Percentiles rank a stretch among this genome's conserved stretches.
Conservation (phyloP, 1,139 yeast genomes). For the Taphrina pruni region DNA sequence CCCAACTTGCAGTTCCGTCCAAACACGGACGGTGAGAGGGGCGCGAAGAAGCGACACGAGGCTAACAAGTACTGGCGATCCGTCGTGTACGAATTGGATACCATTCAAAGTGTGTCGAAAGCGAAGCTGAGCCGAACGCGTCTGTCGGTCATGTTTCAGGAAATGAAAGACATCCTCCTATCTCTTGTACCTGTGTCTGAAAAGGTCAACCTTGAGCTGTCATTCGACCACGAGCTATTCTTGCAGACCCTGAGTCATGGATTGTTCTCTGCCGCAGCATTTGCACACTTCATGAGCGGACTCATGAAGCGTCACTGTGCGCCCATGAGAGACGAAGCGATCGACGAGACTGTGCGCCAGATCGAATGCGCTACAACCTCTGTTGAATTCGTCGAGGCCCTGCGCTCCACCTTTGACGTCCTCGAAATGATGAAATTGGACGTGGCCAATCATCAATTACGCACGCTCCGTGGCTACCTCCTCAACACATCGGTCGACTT, state of each 20-base stretch:
- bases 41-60: constrained; percentile 72
- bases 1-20: constrained; percentile 93
- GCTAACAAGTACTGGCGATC: constrained; percentile 79
- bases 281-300: constrained; percentile 72
- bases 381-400: constrained; percentile 68
- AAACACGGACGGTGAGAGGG: constrained; percentile 88
- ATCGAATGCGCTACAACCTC: constrained; percentile 55
- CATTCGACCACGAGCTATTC: constrained; percentile 76
- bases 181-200: constrained; percentile 81
- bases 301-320: constrained; percentile 87
- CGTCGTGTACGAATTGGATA: constrained; percentile 46
- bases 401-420: constrained; percentile 78
- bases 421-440: constrained; percentile 92
- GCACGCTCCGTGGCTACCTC: constrained; percentile 80
- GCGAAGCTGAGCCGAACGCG: constrained; percentile 51
- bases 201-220: constrained; percentile 69
- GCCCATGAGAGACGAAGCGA: constrained; percentile 93
- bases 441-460: constrained; percentile 91
- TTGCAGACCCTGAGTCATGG: constrained; percentile 76
- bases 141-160: constrained; percentile 68
- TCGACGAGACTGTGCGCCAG: constrained; percentile 74
- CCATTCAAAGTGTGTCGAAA: constrained; percentile 50
- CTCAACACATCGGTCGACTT: constrained; percentile 91
- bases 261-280: constrained; percentile 68
- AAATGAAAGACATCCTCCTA: constrained; percentile 76